phyloP scores from a whole-genome alignment of 345 rosid species.

The Orychophragmus violaceus region DNA sequence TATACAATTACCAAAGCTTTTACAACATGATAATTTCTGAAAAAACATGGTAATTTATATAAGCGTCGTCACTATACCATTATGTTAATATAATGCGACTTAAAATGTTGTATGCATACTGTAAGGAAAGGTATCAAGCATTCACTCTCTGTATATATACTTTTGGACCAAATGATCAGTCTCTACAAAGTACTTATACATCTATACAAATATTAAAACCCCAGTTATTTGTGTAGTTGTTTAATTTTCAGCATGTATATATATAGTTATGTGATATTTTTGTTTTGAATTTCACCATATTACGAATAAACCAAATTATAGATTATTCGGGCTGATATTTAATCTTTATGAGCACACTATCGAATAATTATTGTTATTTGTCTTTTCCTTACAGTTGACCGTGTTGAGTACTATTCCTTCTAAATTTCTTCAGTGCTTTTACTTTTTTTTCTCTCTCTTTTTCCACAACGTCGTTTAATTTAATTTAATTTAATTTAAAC shows the following conservation, averaged over 20 bases:
- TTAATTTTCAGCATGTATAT: background rate
- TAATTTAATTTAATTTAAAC: background rate
- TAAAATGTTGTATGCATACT: background rate
- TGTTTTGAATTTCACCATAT: background rate
- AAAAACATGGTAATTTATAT: background rate
- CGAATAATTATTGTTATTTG: constrained; percentile 9
- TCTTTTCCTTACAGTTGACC: constrained; percentile 48
- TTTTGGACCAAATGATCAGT: background rate
- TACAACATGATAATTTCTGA: background rate
- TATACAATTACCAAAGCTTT: background rate
- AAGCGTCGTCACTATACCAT: background rate
- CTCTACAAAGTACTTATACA: background rate
- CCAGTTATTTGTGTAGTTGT: background rate
- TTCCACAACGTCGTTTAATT: background rate
- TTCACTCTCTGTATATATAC: background rate
- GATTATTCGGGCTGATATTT: background rate
- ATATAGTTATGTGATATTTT: background rate
- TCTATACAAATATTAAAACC: background rate
- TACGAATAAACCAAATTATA: background rate
- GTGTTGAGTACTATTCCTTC: constrained; percentile 28
- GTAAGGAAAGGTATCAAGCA: background rate
- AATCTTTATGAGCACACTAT: constrained; percentile 36
- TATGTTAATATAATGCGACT: background rate
- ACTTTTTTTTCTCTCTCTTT: background rate
- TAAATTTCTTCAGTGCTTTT: constrained; percentile 22